These are phyloP conservation scores for Ormosia emarginata DNA, from an alignment of 306 rosid genomes.

Conservation along the genomic window DNA sequence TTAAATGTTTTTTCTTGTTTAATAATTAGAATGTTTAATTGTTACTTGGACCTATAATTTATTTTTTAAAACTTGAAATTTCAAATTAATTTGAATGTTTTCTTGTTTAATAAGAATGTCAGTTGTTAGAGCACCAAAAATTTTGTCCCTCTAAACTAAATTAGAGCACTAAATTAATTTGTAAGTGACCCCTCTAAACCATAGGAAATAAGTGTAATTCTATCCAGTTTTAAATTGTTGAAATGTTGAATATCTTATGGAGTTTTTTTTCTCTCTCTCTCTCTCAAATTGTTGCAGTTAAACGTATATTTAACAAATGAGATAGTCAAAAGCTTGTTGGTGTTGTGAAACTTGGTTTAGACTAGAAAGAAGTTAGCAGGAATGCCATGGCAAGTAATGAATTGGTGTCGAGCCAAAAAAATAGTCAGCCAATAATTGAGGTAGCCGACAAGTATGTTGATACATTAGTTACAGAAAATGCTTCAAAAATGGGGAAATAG, in stretches of 20 bases:
- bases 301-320: conserved; percentile 45
- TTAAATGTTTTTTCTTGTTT: neutral
- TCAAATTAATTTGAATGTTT: neutral
- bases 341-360: conserved; percentile 25
- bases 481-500: neutral
- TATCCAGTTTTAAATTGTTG: conserved; percentile 11
- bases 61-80: neutral
- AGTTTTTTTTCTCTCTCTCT: conserved; percentile 18
- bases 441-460: neutral
- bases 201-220: neutral
- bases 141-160: no score
- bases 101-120: neutral
- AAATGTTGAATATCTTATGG: conserved; percentile 22
- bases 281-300: conserved; percentile 48
- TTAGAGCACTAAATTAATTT: no score
- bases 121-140: neutral
- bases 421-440: conserved; percentile 17
- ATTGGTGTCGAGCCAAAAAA: neutral
- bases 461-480: conserved; percentile 24
- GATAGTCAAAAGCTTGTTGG: conserved; percentile 29
- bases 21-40: neutral
- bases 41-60: neutral
- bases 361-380: conserved; percentile 28
- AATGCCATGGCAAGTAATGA: conserved; percentile 26
- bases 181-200: neutral